Percentiles rank a stretch among this genome's conserved stretches.
phyloP scores from a whole-genome alignment of 169 alveolate species.

The Plasmodium vivax region DNA sequence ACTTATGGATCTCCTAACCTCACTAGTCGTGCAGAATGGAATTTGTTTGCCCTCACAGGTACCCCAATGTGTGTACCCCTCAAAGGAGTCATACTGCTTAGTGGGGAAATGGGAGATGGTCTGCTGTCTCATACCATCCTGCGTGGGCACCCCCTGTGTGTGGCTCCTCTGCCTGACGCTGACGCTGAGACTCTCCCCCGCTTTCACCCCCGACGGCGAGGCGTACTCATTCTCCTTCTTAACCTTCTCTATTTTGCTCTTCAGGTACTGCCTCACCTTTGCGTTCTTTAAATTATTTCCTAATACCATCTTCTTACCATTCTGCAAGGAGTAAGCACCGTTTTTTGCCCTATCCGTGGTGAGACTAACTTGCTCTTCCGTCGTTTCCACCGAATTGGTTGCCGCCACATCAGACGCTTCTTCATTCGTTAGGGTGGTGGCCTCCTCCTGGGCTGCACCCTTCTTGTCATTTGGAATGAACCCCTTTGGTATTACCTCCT shows the following conservation, averaged over 20 bases:
- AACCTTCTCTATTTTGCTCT: constrained; percentile 54
- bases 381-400: not conserved
- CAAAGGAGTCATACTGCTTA: not conserved
- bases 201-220: not conserved
- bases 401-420: not conserved
- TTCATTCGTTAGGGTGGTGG: not conserved
- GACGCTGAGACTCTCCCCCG: not conserved
- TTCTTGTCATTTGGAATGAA: not conserved
- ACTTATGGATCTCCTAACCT: constrained; percentile 39
- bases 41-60: not conserved
- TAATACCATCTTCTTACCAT: constrained; percentile 15
- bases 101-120: not conserved
- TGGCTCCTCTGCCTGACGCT: not conserved
- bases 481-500: not conserved
- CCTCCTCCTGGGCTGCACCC: not conserved
- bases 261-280: constrained; percentile 31
- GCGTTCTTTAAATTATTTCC: constrained; percentile 43
- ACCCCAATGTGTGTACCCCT: not conserved
- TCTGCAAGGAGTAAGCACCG: not conserved
- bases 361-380: not conserved
- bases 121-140: not conserved
- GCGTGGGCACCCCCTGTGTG: not conserved
- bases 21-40: not conserved
- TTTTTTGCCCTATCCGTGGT: not conserved
- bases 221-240: constrained; percentile 33